Evolutionary conservation across 306 rosid genomes (phyloP).

Genomic region (Cyclanthera cordifolia): DNA sequence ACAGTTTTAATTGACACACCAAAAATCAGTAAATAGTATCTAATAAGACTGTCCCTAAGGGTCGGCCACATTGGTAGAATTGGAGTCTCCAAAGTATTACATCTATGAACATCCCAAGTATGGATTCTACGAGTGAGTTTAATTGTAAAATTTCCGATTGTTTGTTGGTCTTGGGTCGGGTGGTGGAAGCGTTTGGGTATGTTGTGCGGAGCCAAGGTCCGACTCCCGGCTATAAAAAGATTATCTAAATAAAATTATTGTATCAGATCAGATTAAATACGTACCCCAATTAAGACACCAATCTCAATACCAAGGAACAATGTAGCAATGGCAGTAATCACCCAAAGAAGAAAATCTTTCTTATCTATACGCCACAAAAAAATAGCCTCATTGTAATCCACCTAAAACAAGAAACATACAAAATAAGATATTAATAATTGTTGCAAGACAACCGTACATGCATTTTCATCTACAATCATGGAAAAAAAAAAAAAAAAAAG

Average conservation of each 20-base stretch:
- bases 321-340: constrained; percentile 61
- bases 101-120: too few relatives aligned
- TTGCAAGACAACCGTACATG: not conserved
- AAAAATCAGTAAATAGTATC: not conserved
- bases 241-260: not conserved
- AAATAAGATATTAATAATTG: constrained; percentile 12
- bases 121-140: too few relatives aligned
- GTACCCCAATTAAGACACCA: constrained; percentile 91
- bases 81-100: too few relatives aligned
- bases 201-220: too few relatives aligned
- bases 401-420: constrained; percentile 40
- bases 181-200: too few relatives aligned
- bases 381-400: constrained; percentile 82
- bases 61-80: too few relatives aligned
- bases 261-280: constrained; percentile 20
- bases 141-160: too few relatives aligned
- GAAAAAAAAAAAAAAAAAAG: too few relatives aligned
- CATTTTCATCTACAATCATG: not conserved
- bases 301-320: constrained; percentile 92
- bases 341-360: constrained; percentile 95
- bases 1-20: not conserved
- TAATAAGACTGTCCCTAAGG: too few relatives aligned
- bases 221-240: too few relatives aligned
- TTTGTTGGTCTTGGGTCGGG: too few relatives aligned
- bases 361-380: constrained; percentile 87